A percentile compares a stretch with the other conserved stretches of the same genome.
phyloP scores from a whole-genome alignment of 1,284 basidiomycete genomes.

The Waitea zeae region DNA sequence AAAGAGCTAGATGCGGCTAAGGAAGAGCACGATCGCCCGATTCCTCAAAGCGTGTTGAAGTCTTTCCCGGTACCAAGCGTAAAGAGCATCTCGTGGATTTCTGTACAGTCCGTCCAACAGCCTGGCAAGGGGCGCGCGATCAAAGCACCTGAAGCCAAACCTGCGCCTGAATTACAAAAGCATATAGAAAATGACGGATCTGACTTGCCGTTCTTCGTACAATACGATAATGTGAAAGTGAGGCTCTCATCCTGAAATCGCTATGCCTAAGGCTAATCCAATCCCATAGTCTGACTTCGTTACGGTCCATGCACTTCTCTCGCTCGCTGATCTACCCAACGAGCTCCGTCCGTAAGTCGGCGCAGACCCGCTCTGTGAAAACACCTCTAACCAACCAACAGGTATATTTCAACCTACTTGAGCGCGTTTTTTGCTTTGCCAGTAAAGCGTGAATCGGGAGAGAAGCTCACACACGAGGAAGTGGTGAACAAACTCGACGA shows the following conservation, averaged over 20 bases:
- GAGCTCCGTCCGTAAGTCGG: conserved; percentile 56
- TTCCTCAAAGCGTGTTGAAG: conserved; percentile 68
- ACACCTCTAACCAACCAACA: conserved; percentile 14
- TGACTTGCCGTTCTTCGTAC: conserved; percentile 73
- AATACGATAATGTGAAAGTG: conserved; percentile 80
- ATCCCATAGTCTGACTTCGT: conserved; percentile 75
- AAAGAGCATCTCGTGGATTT: conserved; percentile 87
- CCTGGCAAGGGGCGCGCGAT: conserved; percentile 24
- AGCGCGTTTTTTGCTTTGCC: conserved; percentile 85
- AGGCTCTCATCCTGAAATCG: conserved; percentile 8
- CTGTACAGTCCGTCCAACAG: conserved; percentile 71
- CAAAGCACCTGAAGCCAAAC: conserved; percentile 10
- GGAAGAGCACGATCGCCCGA: conserved; percentile 69
- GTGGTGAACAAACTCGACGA: conserved; percentile 85
- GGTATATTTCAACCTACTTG: conserved; percentile 73
- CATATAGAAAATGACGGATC: conserved; percentile 60
- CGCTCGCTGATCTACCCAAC: conserved; percentile 53
- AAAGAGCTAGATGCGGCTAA: conserved; percentile 71
- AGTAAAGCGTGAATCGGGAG: conserved; percentile 54
- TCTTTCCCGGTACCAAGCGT: conserved; percentile 81
- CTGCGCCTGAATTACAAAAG: conserved; percentile 26
- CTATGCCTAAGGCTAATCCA: conserved; percentile 1
- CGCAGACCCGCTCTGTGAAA: conserved; percentile 2
- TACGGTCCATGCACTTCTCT: conserved; percentile 64
- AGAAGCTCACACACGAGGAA: conserved; percentile 68